phyloP scores from a whole-genome alignment of 2,329 filamentous ascomycete species.

The Fusarium foetens region DNA sequence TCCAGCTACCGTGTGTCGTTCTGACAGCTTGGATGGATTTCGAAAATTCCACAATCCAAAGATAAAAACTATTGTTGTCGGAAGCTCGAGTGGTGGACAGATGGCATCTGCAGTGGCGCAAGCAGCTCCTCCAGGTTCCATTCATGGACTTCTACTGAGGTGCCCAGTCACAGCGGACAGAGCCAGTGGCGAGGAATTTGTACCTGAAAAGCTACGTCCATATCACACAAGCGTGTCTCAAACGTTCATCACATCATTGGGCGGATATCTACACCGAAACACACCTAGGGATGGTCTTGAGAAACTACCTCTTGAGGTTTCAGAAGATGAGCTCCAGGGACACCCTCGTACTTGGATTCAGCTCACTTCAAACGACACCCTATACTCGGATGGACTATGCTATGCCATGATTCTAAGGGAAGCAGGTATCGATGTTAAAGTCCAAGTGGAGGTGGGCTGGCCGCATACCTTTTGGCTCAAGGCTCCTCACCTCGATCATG shows the following conservation, averaged over 20 bases:
- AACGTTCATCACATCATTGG: conserved; percentile 51
- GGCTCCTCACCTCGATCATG: conserved; percentile 54
- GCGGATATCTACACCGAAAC: conserved; percentile 47
- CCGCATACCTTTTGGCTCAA: conserved; percentile 65
- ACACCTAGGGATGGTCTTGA: conserved; percentile 54
- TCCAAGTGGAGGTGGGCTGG: conserved; percentile 58
- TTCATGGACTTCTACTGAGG: conserved; percentile 57
- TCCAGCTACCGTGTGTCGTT: conserved; percentile 53
- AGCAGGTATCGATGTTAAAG: conserved; percentile 53
- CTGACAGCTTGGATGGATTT: conserved; percentile 56
- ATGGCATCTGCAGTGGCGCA: conserved; percentile 58
- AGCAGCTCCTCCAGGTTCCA: conserved; percentile 32
- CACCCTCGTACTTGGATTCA: conserved; percentile 60
- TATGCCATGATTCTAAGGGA: conserved; percentile 56
- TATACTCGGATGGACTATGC: conserved; percentile 63
- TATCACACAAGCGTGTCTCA: conserved; percentile 54
- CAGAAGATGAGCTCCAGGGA: conserved; percentile 42
- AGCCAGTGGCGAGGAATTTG: conserved; percentile 49
- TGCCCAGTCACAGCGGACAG: conserved; percentile 61
- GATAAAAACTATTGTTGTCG: conserved; percentile 50
- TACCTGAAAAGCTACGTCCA: conserved; percentile 50
- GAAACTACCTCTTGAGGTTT: conserved; percentile 55
- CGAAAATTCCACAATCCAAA: conserved; percentile 13
- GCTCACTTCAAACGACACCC: conserved; percentile 60
- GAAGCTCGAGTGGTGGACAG: conserved; percentile 61